phyloP scores from a whole-genome alignment of 495 filamentous ascomycete genomes.

The Xylaria castorea region DNA sequence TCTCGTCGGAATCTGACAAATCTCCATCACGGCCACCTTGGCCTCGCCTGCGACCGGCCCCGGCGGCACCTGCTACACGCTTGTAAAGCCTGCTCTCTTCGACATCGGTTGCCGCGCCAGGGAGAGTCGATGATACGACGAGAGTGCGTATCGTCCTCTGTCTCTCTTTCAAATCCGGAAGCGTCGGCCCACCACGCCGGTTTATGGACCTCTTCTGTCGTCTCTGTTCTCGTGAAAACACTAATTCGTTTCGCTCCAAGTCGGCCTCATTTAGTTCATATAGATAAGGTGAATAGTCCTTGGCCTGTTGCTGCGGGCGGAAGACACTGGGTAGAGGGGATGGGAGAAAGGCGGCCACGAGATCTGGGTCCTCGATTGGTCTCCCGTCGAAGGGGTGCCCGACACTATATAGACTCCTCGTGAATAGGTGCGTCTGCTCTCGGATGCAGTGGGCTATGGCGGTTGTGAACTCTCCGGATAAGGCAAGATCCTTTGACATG shows the following conservation, averaged over 20 bases:
- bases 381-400: constrained; percentile 95
- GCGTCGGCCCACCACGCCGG: constrained; percentile 87
- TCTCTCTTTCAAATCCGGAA: constrained; percentile 95
- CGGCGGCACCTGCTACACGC: constrained; percentile 56
- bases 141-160: constrained; percentile 89
- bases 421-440: constrained; percentile 93
- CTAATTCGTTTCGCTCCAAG: constrained; percentile 87
- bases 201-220: constrained; percentile 95
- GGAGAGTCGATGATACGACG: constrained; percentile 88
- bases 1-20: constrained; percentile 86
- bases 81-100: constrained; percentile 91
- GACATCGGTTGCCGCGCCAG: constrained; percentile 77
- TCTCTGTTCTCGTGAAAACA: constrained; percentile 89
- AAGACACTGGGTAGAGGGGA: constrained; percentile 84
- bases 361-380: constrained; percentile 88
- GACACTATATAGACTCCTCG: constrained; percentile 88
- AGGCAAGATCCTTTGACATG: constrained; percentile 88
- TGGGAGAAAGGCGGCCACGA: constrained; percentile 82
- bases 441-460: constrained; percentile 97
- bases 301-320: constrained; percentile 85
- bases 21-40: constrained; percentile 70
- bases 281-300: constrained; percentile 90
- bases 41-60: constrained; percentile 61
- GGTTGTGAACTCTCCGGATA: constrained; percentile 95
- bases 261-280: constrained; percentile 94